Evolutionary conservation across 2,329 filamentous ascomycete species (phyloP), one percentile per base, ranked within the genome.

Genomic region (Fusarium keratoplasticum): DNA sequence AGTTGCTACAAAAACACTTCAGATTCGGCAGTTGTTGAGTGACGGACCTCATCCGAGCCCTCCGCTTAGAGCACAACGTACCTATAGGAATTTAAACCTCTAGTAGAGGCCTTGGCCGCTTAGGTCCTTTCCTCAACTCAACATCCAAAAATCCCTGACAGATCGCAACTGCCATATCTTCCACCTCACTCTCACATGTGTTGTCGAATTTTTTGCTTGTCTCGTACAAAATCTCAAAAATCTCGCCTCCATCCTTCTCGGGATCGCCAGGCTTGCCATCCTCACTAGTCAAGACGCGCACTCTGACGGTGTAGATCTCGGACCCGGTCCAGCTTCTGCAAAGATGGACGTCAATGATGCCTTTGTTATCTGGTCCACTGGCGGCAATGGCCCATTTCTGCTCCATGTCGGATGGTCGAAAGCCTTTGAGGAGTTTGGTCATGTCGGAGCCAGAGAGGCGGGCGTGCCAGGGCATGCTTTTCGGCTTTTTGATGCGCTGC

Each of bases 371-470:
- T 1, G 71, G 71, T 4, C 71, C 71, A 0, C 64, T 33, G 1
- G 71, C 61, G 6, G 38, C 35, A 11, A 57, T 60, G 57, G 38
- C 42, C 71, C 71, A 74, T 31, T 42, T 74, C 11, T 74, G 68
- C 3, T 74, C 71, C 71, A 74, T 74, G 1, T 66, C 38, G 5
- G 10, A 20, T 22, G 71, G 68, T 4, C 6, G 5, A 18, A 61
- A 65, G 25, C 71, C 71, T 1, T 61, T 58, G 22, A 72, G 64
- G 35, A 74, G 71, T 14, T 74, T 72, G 27, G 64, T 40, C 68
- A 74, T 66, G 14, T 72, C 66, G 16, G 22, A 13, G 11, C 64
- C 71, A 4, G 71, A 50, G 14, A 74, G 20, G 2, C 57, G 71
- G 14, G 69, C 11, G 0, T 60, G 27, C 71, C 71, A 74, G 47